Evolutionary conservation across 2,329 filamentous ascomycete species (phyloP).

Genomic region (Monilinia aucupariae): DNA sequence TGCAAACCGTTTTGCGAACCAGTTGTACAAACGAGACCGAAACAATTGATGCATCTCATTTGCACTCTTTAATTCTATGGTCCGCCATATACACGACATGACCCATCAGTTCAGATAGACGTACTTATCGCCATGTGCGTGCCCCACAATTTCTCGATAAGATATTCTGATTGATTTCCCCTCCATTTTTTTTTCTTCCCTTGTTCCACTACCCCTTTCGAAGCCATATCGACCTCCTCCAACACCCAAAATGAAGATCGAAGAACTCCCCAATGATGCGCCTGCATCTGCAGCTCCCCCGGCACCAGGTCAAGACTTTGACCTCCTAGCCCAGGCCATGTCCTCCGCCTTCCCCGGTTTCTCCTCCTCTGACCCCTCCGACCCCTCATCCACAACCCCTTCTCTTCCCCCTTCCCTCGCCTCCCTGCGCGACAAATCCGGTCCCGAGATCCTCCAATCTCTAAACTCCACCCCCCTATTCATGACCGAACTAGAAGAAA

Average conservation of each 20-base stretch:
- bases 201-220: background rate
- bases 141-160: conserved; percentile 12
- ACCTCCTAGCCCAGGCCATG: conserved; percentile 32
- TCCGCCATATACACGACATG: background rate
- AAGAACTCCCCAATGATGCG: conserved; percentile 28
- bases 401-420: conserved; percentile 53
- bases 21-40: conserved; percentile 1
- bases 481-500: conserved; percentile 90
- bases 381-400: conserved; percentile 29
- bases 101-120: background rate
- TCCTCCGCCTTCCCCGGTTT: conserved; percentile 20
- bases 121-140: conserved; percentile 16
- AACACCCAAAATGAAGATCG: conserved; percentile 29
- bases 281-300: conserved; percentile 13
- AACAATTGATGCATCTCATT: background rate
- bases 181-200: conserved; percentile 18
- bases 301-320: conserved; percentile 16
- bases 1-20: conserved; percentile 12
- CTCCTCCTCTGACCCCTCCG: conserved; percentile 21
- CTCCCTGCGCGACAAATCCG: conserved; percentile 49
- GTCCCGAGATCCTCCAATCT: conserved; percentile 56
- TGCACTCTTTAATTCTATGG: background rate
- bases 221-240: background rate
- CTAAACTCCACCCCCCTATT: conserved; percentile 77
- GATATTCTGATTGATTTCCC: conserved; percentile 12